Evolutionary conservation across 805 yeast genomes (phyloP).

Genomic region (Henningerozyma blattae): DNA sequence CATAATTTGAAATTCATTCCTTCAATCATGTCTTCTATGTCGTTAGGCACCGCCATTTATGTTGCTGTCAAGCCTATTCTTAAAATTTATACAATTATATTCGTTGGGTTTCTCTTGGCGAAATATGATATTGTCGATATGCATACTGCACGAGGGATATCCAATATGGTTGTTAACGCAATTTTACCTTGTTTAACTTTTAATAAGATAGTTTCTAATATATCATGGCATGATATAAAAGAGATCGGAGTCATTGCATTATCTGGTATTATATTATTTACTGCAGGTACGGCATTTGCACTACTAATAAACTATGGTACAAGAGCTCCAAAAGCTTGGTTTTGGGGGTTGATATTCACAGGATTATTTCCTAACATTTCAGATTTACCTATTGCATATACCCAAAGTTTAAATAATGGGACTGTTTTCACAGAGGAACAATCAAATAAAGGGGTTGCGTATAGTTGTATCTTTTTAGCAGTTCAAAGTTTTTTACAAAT

Average conservation of each 20-base stretch:
- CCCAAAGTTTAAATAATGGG: conserved; percentile 58
- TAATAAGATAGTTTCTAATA: conserved; percentile 54
- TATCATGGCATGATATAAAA: conserved; percentile 57
- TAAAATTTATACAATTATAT: conserved; percentile 65
- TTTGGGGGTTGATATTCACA: conserved; percentile 62
- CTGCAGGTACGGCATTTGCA: conserved; percentile 33
- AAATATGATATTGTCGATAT: conserved; percentile 51
- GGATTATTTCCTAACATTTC: conserved; percentile 71
- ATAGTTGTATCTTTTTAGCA: conserved; percentile 60
- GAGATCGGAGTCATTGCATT: conserved; percentile 54
- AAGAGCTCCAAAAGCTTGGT: conserved; percentile 60
- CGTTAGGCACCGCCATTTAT: conserved; percentile 56
- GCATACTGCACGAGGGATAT: conserved; percentile 55
- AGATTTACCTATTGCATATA: conserved; percentile 77
- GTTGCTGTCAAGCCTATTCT: conserved; percentile 77
- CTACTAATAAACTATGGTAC: conserved; percentile 32
- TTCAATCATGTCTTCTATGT: background rate
- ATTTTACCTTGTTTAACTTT: conserved; percentile 69
- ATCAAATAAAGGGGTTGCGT: conserved; percentile 66
- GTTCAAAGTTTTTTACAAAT: conserved; percentile 57
- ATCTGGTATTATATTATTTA: conserved; percentile 33
- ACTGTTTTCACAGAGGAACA: conserved; percentile 40
- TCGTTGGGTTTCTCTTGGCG: conserved; percentile 54
- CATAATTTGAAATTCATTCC: background rate
- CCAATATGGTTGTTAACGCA: conserved; percentile 55